Percentiles rank a stretch among this genome's conserved stretches.
phyloP scores from a whole-genome alignment of 176 grass and related monocot species.

The Melocanna baccifera region DNA sequence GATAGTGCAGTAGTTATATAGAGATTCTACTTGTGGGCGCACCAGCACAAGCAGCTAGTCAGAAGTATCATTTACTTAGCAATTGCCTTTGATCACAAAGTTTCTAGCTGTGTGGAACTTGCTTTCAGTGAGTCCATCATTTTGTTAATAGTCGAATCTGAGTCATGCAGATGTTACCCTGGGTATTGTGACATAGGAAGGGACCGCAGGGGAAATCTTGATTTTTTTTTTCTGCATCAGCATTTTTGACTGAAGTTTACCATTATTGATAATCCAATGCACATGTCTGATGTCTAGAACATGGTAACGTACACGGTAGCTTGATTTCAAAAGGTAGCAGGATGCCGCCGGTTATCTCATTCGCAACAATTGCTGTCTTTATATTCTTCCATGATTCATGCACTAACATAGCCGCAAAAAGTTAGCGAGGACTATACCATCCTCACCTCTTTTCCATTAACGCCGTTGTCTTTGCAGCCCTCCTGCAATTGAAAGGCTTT shows the following conservation, averaged over 20 bases:
- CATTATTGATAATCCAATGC: neutral
- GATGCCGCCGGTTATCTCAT: neutral
- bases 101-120: neutral
- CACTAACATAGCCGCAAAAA: neutral
- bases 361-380: neutral
- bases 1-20: neutral
- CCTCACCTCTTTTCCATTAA: neutral
- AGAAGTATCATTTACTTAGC: neutral
- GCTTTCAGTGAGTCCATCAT: neutral
- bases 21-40: neutral
- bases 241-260: neutral
- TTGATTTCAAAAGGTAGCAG: neutral
- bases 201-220: neutral
- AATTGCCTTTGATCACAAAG: neutral
- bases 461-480: conserved; percentile 47
- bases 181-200: neutral
- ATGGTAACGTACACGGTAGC: neutral
- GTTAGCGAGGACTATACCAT: neutral
- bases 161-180: neutral
- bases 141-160: neutral
- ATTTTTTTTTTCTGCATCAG: neutral
- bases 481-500: conserved; percentile 82
- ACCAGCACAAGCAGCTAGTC: neutral
- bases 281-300: neutral
- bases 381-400: neutral